Base-by-base conservation (phyloP, 2,329 filamentous ascomycete species). In the Neopestalotiopsis clavispora region DNA sequence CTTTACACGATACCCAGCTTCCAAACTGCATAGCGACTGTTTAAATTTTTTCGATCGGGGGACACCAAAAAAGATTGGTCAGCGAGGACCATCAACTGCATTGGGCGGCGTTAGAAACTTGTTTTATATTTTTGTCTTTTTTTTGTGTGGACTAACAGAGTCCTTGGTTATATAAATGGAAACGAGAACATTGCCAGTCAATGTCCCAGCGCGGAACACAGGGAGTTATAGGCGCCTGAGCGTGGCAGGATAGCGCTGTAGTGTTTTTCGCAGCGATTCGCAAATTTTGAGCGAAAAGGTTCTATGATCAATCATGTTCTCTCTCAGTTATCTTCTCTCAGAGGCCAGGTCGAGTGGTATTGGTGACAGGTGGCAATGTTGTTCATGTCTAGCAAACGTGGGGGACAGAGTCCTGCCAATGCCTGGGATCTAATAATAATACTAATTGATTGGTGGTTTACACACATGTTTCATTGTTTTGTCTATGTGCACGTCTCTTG, bases 1-100 rank as follows among this genome's bases (percentile, higher is more conserved):
- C n/a, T 75, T 73, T 74, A 71, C 71, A 76, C 69, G 76, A 80
- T 79, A 78, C 75, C 77, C 75, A 66, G 69, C 65, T 82, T 80
- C 82, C 81, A 83, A 83, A 84, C 80, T 86, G 85, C 85, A 87
- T 87, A 86, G 85, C 85, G 84, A 84, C 83, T 85, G 81, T 83
- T 83, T 82, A 77, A 72, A 75, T 68, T 69, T 72, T 73, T 77
- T 74, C 68, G 71, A 74, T 68, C 68, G 75, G 74, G 72, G 45
- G 45, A 52, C 45, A 72, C 71, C 69, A 71, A 72, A 76, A 76
- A 75, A 71, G 65, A 70, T 72, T 67, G 45, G 30, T 73, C 73
- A 75, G 72, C 72, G 73, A 71, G 74, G 75, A 74, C 71, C 69
- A 74, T 76, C 73, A 74, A 52, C 73, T 74, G 77, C 77, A 79